Evolutionary conservation across 2,329 filamentous ascomycete genomes (phyloP).

Genomic region (Reticulascus tulasneorum): DNA sequence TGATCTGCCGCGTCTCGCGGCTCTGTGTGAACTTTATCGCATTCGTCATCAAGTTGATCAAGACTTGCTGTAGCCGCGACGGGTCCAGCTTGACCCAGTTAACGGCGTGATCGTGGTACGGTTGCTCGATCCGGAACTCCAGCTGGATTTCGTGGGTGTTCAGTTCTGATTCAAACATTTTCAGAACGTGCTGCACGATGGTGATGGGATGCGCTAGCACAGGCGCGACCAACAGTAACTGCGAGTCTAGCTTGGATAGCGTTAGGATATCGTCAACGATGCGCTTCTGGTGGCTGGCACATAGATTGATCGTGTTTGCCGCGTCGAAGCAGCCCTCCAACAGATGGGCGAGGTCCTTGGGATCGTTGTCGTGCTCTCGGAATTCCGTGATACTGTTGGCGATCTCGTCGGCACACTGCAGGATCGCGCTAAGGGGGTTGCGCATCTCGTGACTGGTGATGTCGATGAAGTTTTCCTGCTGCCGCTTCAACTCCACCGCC

Average conservation of each 20-base stretch:
- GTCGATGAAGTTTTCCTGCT: conserved; percentile 69
- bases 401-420: conserved; percentile 76
- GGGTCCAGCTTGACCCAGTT: conserved; percentile 75
- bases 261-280: conserved; percentile 67
- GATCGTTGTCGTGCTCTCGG: conserved; percentile 23
- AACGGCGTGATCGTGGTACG: conserved; percentile 59
- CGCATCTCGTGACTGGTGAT: conserved; percentile 74
- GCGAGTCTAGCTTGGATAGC: conserved; percentile 66
- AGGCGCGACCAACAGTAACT: conserved; percentile 65
- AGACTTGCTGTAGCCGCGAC: conserved; percentile 67
- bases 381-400: conserved; percentile 43
- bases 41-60: conserved; percentile 72
- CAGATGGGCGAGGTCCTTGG: conserved; percentile 41
- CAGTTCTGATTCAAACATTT: conserved; percentile 77
- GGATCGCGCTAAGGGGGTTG: conserved; percentile 69
- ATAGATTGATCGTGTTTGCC: conserved; percentile 76
- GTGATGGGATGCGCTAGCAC: conserved; percentile 65
- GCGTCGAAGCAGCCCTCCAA: conserved; percentile 63
- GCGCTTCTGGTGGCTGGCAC: conserved; percentile 73
- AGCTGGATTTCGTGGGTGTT: conserved; percentile 68
- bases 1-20: conserved; percentile 55
- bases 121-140: conserved; percentile 64
- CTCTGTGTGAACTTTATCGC: conserved; percentile 63
- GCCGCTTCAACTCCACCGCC: conserved; percentile 73
- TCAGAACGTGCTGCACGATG: conserved; percentile 64